These are phyloP conservation scores for Cardamine resedifolia DNA, from an alignment of 345 rosid genomes.

Conservation along the genomic window DNA sequence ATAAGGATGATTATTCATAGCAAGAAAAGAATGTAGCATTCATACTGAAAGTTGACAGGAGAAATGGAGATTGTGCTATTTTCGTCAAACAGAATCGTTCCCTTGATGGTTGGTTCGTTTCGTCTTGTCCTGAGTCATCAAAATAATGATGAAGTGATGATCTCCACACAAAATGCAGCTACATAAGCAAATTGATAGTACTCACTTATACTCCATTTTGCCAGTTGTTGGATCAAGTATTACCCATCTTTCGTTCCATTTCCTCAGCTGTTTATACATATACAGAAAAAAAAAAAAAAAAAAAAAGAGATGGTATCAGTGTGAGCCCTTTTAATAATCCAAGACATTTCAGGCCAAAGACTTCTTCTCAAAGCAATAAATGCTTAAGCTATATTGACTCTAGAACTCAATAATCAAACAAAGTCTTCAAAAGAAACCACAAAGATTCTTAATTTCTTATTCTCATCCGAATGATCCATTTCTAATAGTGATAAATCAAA, in stretches of 20 bases:
- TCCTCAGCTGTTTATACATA: conserved; percentile 62
- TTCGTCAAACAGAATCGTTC: conserved; percentile 76
- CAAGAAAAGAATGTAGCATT: conserved; percentile 1
- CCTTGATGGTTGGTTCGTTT: conserved; percentile 85
- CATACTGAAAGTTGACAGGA: conserved; percentile 97
- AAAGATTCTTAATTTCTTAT: background rate
- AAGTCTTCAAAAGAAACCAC: background rate
- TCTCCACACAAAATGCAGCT: background rate
- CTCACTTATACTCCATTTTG: conserved; percentile 94
- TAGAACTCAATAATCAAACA: background rate
- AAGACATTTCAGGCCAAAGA: conserved; percentile 12
- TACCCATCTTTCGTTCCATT: conserved; percentile 99
- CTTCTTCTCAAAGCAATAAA: background rate
- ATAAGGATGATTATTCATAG: background rate
- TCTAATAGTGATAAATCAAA: background rate
- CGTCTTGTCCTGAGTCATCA: conserved; percentile 66
- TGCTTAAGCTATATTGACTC: conserved; percentile 10
- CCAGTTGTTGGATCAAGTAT: conserved; percentile 96
- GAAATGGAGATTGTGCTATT: conserved; percentile 83
- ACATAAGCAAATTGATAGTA: conserved; percentile 12
- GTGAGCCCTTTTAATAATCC: background rate
- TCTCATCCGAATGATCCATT: background rate
- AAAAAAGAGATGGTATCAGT: background rate
- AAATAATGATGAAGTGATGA: background rate
- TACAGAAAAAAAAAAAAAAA: conserved; percentile 7